Base-by-base conservation (phyloP, 2,329 filamentous ascomycete genomes). In the Penicillium rolfsii region DNA sequence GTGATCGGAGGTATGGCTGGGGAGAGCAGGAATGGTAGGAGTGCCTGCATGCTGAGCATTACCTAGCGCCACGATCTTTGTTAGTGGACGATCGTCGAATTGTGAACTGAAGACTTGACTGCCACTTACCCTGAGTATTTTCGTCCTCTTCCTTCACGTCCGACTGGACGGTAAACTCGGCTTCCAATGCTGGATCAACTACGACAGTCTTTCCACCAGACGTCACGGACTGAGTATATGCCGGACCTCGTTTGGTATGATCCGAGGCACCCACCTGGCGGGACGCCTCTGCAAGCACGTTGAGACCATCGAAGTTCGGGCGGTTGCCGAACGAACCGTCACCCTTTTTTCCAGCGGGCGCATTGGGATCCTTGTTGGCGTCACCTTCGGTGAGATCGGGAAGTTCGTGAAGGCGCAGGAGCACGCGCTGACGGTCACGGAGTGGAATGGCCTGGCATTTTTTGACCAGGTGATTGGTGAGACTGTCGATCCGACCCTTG, bases 241-340 rank as follows among this genome's bases (percentile, higher is more conserved):
- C 72, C 71, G 74, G 60, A 50, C 72, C 66, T 72, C 75, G 67
- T 76, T 82, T 74, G 76, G 79, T 67, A 76, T 82, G 62, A 73
- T 83, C 72, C 64, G 77, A 78, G 4, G 80, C 81, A 62, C 84
- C 90, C 60, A 95, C 86, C 74, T 91, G 91, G 54, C 91, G 85
- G 53, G 93, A 96, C 0, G 93, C 93, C 77, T 97, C 93, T 35
- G 93, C 93, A 24, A 97, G 82, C 5, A 93, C 93, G 73, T 96
- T 91, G 40, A 97, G 82, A 1, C 91, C 91, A 63, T 91, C 92
- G 83, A 92, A 91, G 66, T 87, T 86, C 66, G 86, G 84, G 64
- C 82, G 81, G 35, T 77, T 78, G 40, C 76, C 76, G 58, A 81
- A 81, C 1, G 81, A 77, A 26, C 82, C 63, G 53, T 78, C 76